These are phyloP conservation scores for Phytophthora vignae DNA, from an alignment of 352 stramenopile genomes.

Conservation along the genomic window DNA sequence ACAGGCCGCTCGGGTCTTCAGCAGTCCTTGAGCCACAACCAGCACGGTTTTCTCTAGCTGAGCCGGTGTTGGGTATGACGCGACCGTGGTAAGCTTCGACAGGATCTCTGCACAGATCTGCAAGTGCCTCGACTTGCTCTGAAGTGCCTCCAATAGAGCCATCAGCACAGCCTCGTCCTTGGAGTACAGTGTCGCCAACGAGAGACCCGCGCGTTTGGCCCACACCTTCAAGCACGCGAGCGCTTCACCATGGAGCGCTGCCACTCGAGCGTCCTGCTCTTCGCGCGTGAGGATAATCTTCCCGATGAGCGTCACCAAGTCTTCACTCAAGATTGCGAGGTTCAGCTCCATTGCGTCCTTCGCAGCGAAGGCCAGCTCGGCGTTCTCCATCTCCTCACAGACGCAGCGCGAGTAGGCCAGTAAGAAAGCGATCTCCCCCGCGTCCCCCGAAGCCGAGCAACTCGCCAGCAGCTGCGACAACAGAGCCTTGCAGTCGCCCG, in stretches of 20 bases:
- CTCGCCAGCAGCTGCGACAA: conserved; percentile 44
- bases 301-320: conserved; percentile 56
- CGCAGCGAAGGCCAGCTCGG: conserved; percentile 60
- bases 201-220: conserved; percentile 65
- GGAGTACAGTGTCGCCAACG: conserved; percentile 54
- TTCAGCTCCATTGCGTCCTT: conserved; percentile 76
- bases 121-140: conserved; percentile 59
- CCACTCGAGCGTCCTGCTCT: conserved; percentile 36
- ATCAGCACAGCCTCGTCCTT: conserved; percentile 52
- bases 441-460: conserved; percentile 34
- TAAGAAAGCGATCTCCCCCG: conserved; percentile 54
- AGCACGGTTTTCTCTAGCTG: conserved; percentile 55
- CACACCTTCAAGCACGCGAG: conserved; percentile 67
- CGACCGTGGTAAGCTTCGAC: conserved; percentile 61
- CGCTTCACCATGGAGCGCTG: conserved; percentile 59
- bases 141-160: conserved; percentile 57
- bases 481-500: conserved; percentile 56
- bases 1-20: conserved; percentile 55
- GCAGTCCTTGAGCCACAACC: conserved; percentile 50
- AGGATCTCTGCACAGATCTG: conserved; percentile 62
- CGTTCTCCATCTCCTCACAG: conserved; percentile 74
- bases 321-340: conserved; percentile 49
- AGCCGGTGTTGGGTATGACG: conserved; percentile 59
- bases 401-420: conserved; percentile 65
- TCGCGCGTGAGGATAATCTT: conserved; percentile 53